Base-by-base conservation (phyloP, 176 grass and related monocot species). In the Chloris gayana region DNA sequence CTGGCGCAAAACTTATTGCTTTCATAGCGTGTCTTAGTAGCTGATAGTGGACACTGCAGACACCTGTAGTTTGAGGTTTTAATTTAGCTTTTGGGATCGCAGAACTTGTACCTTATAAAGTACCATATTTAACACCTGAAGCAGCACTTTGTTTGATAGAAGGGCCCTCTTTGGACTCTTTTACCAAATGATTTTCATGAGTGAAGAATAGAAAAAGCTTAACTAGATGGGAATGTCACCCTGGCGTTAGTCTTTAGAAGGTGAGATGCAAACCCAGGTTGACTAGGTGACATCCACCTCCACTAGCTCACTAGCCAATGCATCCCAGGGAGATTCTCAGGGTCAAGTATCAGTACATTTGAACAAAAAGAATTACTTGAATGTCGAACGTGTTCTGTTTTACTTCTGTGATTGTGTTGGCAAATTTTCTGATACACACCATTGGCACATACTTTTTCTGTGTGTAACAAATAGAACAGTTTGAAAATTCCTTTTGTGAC, bases 1-100 rank as follows among this genome's bases (percentile, higher is more conserved):
- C 44, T 73, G 30, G 71, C 67, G 46, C 27, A 33, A 46, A 66
- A 38, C 41, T 15, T 64, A 3, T 82, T 72, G 7, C 41, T 57
- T 46, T 44, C 19, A 34, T 71, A 25, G 21, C 56, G 77, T 71
- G 44, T 60, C 77, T 67, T 59, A 62, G 38, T 41, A 56, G 69
- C 31, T 53, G 44, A 51, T 22, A 51, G 35, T 82, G 42, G 57
- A 65, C 58, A 32, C 32, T 66, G 15, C 10, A 22, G 44, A 66
- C 11, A 75, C 61, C 25, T 45, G 14, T 14, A 54, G 10, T 74
- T 32, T 34, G 33, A 22, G 10, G 17, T 65, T 74, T 19, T 15
- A 21, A 50, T 64, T 51, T 74, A 29, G 22, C 54, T 78, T 57
- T 83, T 60, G 37, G 73, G 25, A 49, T 37, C 1, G 6, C 33